Evolutionary conservation across 75 land plant genomes (phyloP), one percentile per base, ranked within the genome.

Genomic region (Sequoiadendron giganteum): DNA sequence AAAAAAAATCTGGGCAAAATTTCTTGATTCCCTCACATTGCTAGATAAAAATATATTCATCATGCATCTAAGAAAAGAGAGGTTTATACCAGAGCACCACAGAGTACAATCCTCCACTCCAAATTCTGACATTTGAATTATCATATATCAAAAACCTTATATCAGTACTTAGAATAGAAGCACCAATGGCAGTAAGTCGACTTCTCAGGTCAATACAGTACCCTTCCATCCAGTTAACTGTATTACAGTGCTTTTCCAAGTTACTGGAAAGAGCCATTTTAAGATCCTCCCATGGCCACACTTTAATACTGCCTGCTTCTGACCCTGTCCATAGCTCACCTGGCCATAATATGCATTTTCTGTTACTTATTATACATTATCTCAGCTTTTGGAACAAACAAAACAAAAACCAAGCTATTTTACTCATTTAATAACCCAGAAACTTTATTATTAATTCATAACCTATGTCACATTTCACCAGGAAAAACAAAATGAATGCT

Each of bases 311-410:
- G n/a, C 98, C 99, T 88, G 88, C 87, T 56, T 97, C 99, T 75
- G 95, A 93, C 45, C 98, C 97, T 21, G 98, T 92, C 99, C 99
- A 97, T n/a, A 97, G 52, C 70, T 97, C 99, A 76, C 99, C 99
- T 97, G 93, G 42, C 55, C 30, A 85, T 56, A 79, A 79, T 36
- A 30, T 76, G 47, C 32, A 80, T 80, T 40, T 80, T 21, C 47
- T 40, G 45, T 80, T 40, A 25, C 25, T 80, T 80, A 43, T 80
- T 40, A 80, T 3, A 25, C 14, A 21, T 82, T 10, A n/a, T 47
- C 49, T 47, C 32, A 81, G 47, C 48, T 43, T 25, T 47, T 43
- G 84, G 30, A 82, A 82, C 48, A 82, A 82, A 82, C 28, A 80
- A 43, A 10, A 42, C 84, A 45, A 82, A 39, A 25, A 13, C 47